These are phyloP conservation scores for Penicillium argentinense DNA, from an alignment of 495 filamentous ascomycete species.

Conservation along the genomic window DNA sequence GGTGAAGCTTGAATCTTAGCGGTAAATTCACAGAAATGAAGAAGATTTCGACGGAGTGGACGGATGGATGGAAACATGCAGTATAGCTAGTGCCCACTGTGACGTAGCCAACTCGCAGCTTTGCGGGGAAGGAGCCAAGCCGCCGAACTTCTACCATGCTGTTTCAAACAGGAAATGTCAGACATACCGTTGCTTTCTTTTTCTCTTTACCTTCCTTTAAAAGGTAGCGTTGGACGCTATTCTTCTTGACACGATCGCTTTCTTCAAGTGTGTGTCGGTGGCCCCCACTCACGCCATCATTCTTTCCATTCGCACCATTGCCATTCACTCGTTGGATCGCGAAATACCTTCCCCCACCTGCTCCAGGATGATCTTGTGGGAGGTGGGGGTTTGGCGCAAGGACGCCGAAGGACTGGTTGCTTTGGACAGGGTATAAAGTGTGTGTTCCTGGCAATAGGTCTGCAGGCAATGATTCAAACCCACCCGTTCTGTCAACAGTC, in stretches of 20 bases:
- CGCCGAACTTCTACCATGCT: conserved; percentile 10
- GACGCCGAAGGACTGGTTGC: conserved; percentile 41
- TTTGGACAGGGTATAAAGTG: conserved; percentile 23
- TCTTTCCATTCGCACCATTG: conserved; percentile 72
- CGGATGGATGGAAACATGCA: background rate
- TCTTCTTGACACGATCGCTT: conserved; percentile 85
- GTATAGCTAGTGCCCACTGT: conserved; percentile 11
- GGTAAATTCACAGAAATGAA: background rate
- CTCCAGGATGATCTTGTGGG: conserved; percentile 43
- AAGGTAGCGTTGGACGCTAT: conserved; percentile 68
- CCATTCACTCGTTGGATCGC: conserved; percentile 78
- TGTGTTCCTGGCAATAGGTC: conserved; percentile 29
- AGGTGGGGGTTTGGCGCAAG: conserved; percentile 36
- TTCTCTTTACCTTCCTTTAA: conserved; percentile 67
- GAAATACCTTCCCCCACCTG: conserved; percentile 58
- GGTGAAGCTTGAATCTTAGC: background rate
- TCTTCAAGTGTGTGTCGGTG: conserved; percentile 78
- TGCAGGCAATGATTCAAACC: conserved; percentile 21
- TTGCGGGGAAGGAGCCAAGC: conserved; percentile 26
- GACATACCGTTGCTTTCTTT: conserved; percentile 64
- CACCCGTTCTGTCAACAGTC: conserved; percentile 18
- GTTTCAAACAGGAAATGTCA: conserved; percentile 15
- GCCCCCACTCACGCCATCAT: conserved; percentile 60
- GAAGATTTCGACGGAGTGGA: background rate
- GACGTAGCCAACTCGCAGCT: conserved; percentile 24